A percentile compares a stretch with the other conserved stretches of the same genome.
Evolutionary conservation across 31 red algal species (phyloP).

Genomic region (Porphyra umbilicalis): DNA sequence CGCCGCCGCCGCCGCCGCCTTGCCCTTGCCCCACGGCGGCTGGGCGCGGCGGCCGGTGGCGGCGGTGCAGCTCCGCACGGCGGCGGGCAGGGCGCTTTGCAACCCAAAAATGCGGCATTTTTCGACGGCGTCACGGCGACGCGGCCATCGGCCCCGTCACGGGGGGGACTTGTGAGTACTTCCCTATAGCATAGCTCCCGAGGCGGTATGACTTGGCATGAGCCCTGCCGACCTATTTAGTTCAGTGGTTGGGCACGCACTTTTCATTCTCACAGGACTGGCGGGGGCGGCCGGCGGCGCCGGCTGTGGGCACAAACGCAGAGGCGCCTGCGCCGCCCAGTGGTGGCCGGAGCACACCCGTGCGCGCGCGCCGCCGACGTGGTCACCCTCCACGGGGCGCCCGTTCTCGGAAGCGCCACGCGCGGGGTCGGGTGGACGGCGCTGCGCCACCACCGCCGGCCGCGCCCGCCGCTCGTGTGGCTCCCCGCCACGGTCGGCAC

Average conservation of each 20-base stretch:
- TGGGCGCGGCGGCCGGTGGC: slow-evolving; percentile 57
- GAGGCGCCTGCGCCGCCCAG: slow-evolving; percentile 96
- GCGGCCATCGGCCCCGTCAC: slow-evolving; percentile 71
- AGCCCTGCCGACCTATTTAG: too few relatives aligned
- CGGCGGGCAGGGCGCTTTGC: slow-evolving; percentile 86
- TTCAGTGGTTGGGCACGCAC: too few relatives aligned
- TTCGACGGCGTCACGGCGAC: slow-evolving; percentile 57
- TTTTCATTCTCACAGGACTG: too few relatives aligned
- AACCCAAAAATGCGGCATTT: slow-evolving; percentile 98
- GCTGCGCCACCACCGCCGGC: slow-evolving; percentile 69
- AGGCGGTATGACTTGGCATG: too few relatives aligned
- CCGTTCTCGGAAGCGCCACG: slow-evolving; percentile 75
- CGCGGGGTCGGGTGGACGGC: slow-evolving; percentile 94
- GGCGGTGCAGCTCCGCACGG: slow-evolving; percentile 55
- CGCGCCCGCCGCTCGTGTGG: slow-evolving; percentile 64
- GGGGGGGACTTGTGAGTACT: too few relatives aligned
- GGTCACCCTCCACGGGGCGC: slow-evolving; percentile 93
- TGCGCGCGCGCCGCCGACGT: slow-evolving; percentile 53
- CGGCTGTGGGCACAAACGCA: slow-evolving; percentile 84
- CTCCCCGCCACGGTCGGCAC: slow-evolving; percentile 90
- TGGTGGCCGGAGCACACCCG: slow-evolving; percentile 27
- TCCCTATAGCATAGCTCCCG: too few relatives aligned
- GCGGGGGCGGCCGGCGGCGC: slow-evolving; percentile 69
- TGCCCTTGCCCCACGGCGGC: slow-evolving; percentile 68
- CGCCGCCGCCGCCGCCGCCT: too few relatives aligned